Percentiles rank a stretch among this genome's conserved stretches.
These are phyloP conservation scores for Saturnispora hagleri DNA, from an alignment of 805 yeast genomes.

Conservation along the genomic window DNA sequence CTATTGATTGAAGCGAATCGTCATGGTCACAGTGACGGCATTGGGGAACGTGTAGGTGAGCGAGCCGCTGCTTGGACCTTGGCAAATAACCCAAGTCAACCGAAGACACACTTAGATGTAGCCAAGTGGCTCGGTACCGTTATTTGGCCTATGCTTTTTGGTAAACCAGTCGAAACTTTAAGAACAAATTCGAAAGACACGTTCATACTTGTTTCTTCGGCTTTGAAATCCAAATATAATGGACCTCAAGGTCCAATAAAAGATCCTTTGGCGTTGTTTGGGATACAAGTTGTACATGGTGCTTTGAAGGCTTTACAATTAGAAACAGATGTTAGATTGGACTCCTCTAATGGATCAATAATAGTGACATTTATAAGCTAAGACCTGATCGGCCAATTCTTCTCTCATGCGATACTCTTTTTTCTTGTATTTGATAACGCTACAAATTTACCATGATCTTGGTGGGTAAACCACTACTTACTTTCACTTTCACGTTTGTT, in stretches of 20 bases:
- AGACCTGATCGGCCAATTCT: constrained; percentile 10
- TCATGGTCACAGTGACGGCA: constrained; percentile 8
- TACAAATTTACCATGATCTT: constrained; percentile 9
- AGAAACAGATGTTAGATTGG: constrained; percentile 1
- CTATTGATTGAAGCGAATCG: not conserved
- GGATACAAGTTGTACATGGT: not conserved
- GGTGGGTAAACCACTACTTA: constrained; percentile 27
- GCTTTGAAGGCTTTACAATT: constrained; percentile 3
- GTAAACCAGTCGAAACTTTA: constrained; percentile 84
- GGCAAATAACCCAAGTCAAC: constrained; percentile 30
- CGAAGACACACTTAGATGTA: constrained; percentile 46
- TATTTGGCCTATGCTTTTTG: constrained; percentile 73
- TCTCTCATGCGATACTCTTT: not conserved
- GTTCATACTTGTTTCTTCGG: constrained; percentile 60
- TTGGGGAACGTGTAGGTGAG: constrained; percentile 11
- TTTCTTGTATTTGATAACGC: constrained; percentile 6
- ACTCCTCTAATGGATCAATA: not conserved
- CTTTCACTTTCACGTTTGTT: constrained; percentile 49
- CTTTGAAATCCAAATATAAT: constrained; percentile 44
- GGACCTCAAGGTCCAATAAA: constrained; percentile 34
- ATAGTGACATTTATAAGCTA: not conserved
- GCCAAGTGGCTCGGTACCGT: constrained; percentile 92
- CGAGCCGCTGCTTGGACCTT: constrained; percentile 25
- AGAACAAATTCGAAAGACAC: constrained; percentile 88
- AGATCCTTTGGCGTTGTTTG: constrained; percentile 21